A percentile compares a stretch with the other conserved stretches of the same genome.
phyloP scores from a whole-genome alignment of 257 asterid species.

The Scutellaria barbata region DNA sequence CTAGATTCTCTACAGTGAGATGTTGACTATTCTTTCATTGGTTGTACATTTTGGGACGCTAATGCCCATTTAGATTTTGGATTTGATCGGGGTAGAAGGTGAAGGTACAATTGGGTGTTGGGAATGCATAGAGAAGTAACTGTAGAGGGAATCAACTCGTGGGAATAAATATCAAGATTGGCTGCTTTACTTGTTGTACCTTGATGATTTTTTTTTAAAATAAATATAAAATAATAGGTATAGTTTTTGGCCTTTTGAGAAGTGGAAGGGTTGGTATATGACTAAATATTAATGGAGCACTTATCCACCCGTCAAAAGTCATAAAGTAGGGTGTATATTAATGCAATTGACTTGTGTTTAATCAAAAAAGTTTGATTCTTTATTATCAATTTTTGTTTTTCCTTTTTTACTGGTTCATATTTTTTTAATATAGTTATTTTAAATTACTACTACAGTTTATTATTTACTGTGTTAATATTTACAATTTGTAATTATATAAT shows the following conservation, averaged over 20 bases:
- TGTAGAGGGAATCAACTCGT: not conserved
- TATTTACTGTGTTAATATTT: too few species aligned
- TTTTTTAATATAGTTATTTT: too few species aligned
- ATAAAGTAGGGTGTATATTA: too few species aligned
- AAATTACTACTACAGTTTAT: too few species aligned
- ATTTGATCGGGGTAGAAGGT: not conserved
- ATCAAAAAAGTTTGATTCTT: too few species aligned
- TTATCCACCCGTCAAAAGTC: too few species aligned
- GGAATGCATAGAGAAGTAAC: not conserved
- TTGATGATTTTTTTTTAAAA: not conserved
- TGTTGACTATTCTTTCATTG: not conserved
- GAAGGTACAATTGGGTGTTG: not conserved
- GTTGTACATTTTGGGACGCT: not conserved
- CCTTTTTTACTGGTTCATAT: too few species aligned
- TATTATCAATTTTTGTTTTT: too few species aligned
- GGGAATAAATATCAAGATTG: not conserved
- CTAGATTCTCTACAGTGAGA: slow-evolving; percentile 10
- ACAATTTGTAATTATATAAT: too few species aligned
- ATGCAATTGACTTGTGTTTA: too few species aligned
- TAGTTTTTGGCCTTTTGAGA: not conserved
- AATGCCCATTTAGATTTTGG: not conserved
- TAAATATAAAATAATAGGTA: not conserved
- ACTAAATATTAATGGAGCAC: too few species aligned
- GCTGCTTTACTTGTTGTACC: slow-evolving; percentile 1
- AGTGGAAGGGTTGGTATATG: slow-evolving; percentile 8